phyloP scores from a whole-genome alignment of 2,329 filamentous ascomycete species.

The Colletotrichum sp. region DNA sequence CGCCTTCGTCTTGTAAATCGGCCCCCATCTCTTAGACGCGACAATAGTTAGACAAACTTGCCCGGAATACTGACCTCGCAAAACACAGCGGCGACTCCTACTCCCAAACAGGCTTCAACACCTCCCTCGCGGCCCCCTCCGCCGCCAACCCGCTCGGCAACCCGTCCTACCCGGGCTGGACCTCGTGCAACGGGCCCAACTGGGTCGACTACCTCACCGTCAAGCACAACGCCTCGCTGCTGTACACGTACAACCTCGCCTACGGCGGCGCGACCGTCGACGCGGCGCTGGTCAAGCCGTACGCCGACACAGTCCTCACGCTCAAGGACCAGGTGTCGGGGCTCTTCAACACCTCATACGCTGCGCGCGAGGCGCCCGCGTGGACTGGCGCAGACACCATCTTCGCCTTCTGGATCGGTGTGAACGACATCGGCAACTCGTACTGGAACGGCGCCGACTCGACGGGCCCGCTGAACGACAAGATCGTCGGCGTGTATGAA shows the following conservation, averaged over 20 bases:
- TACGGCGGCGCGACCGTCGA: slow-evolving; percentile 60
- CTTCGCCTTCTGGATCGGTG: slow-evolving; percentile 58
- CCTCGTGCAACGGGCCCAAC: slow-evolving; percentile 54
- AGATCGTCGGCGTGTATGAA: slow-evolving; percentile 49
- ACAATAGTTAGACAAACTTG: accelerated
- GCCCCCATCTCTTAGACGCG: neutral
- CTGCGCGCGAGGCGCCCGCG: slow-evolving; percentile 38
- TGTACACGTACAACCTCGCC: slow-evolving; percentile 59
- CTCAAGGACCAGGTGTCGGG: slow-evolving; percentile 55
- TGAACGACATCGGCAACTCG: slow-evolving; percentile 60
- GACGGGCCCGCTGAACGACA: slow-evolving; percentile 35
- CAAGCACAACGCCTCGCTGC: slow-evolving; percentile 48
- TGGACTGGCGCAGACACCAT: slow-evolving; percentile 44
- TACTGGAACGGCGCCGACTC: slow-evolving; percentile 38
- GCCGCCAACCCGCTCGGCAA: slow-evolving; percentile 66
- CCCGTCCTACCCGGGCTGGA: slow-evolving; percentile 57
- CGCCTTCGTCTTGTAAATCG: slow-evolving; percentile 39
- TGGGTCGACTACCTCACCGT: slow-evolving; percentile 56
- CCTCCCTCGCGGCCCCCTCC: slow-evolving; percentile 54
- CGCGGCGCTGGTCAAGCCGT: slow-evolving; percentile 55
- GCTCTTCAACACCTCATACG: slow-evolving; percentile 15
- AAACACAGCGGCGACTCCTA: slow-evolving; percentile 34
- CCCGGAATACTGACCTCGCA: neutral
- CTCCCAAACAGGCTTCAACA: slow-evolving; percentile 54
- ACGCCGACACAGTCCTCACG: slow-evolving; percentile 49